Evolutionary conservation across 2,329 filamentous ascomycete genomes (phyloP), one percentile per base, ranked within the genome.

Genomic region (Verticillium dahliae): DNA sequence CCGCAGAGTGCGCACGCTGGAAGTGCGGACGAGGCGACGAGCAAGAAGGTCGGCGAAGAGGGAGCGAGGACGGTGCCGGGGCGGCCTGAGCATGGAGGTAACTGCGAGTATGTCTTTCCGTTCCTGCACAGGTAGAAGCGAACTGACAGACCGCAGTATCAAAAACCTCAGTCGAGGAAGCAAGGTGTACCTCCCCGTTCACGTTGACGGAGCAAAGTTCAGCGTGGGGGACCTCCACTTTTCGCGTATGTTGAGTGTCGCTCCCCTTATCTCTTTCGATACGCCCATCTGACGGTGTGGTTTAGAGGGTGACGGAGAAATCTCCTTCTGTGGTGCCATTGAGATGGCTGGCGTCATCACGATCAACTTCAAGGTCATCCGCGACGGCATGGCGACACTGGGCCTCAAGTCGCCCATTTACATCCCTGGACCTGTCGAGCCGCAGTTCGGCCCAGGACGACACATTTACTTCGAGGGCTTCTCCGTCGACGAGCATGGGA

Each of bases 281-380:
- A 11, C 58, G 22, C 37, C 11, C 18, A 22, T 15, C 14, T 18
- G 15, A 27, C 37, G n/a, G 3, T 31, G 56, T 7, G n/a, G 34
- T 38, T 58, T 63, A 83, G 81, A 96, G 75, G 92, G 92, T 9
- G 92, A 97, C 70, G 92, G 92, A 6, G 92, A 97, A 72, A 96
- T 97, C 63, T 91, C 87, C 2, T 97, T 92, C 71, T 92, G 90
- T 66, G 90, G 90, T 22, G 93, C 92, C 6, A 97, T 97, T 69
- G 93, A 97, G 74, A 97, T 97, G 90, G 91, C 92, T 0, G 92
- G 92, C 4, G 80, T 91, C 54, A 96, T 97, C 68, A 97, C 92
- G 2, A 85, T 97, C 74, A 96, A 95, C 69, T 93, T 96, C 79
- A 87, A 85, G 58, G 90, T 97, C 15, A 87, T 97, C 80, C 96